Conservation (phyloP, 345 rosid species). For the Sonneratia caseolaris region DNA sequence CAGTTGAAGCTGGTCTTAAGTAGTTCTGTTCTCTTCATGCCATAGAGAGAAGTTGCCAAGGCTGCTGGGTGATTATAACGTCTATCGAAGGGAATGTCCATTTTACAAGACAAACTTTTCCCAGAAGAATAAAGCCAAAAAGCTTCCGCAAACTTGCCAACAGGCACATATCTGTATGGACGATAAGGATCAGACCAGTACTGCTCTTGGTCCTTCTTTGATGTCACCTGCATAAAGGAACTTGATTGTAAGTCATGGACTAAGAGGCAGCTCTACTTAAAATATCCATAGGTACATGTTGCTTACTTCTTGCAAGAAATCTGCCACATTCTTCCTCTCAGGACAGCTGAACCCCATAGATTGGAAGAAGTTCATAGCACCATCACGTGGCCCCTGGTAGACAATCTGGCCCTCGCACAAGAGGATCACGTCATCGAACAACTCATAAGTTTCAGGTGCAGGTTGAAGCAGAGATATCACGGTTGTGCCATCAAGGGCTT, state of each 20-base stretch:
- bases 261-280: not conserved
- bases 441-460: slow-evolving; percentile 84
- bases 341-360: slow-evolving; percentile 84
- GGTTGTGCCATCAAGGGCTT: slow-evolving; percentile 76
- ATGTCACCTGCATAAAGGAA: slow-evolving; percentile 49
- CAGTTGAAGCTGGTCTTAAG: slow-evolving; percentile 65
- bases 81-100: slow-evolving; percentile 68
- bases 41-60: slow-evolving; percentile 62
- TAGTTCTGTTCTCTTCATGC: slow-evolving; percentile 58
- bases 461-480: slow-evolving; percentile 88
- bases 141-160: slow-evolving; percentile 79
- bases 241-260: slow-evolving; percentile 7
- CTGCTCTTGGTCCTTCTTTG: slow-evolving; percentile 93
- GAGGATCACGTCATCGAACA: slow-evolving; percentile 88
- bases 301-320: slow-evolving; percentile 93
- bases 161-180: slow-evolving; percentile 73
- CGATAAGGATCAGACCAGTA: slow-evolving; percentile 74
- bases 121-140: slow-evolving; percentile 54
- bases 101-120: slow-evolving; percentile 45
- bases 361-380: slow-evolving; percentile 63
- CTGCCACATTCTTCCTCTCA: slow-evolving; percentile 89
- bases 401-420: slow-evolving; percentile 88
- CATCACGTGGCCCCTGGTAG: slow-evolving; percentile 83
- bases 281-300: not conserved
- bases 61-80: slow-evolving; percentile 92